Evolutionary conservation across 2,329 filamentous ascomycete species (phyloP).

Genomic region (Daldinia sp.): DNA sequence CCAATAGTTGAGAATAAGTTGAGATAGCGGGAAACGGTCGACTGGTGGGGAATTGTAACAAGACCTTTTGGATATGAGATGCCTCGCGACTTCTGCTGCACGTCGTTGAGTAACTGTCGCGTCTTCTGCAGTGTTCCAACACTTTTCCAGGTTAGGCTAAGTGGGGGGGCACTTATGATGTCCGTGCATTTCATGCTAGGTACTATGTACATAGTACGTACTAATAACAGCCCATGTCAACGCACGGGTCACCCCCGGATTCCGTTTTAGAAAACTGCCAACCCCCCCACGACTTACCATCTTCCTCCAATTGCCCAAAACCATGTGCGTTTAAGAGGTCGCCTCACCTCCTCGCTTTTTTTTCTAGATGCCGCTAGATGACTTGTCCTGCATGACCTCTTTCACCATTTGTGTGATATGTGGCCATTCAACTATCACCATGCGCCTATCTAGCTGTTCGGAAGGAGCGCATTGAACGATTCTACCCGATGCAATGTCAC

Average conservation of each 20-base stretch:
- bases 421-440: conserved; percentile 41
- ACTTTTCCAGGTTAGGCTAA: not conserved
- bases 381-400: conserved; percentile 49
- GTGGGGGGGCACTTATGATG: not conserved
- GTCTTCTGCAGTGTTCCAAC: conserved; percentile 9
- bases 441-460: conserved; percentile 45
- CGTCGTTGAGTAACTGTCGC: conserved; percentile 39
- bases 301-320: conserved; percentile 19
- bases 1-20: conserved; percentile 43
- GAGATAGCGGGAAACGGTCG: conserved; percentile 2
- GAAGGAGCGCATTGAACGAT: conserved; percentile 30
- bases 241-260: conserved; percentile 41
- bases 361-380: conserved; percentile 42
- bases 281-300: conserved; percentile 27
- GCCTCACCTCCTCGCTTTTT: conserved; percentile 43
- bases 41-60: conserved; percentile 23
- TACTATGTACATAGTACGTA: too few relatives aligned
- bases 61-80: conserved; percentile 31
- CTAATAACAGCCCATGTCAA: not conserved
- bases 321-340: conserved; percentile 40
- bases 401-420: conserved; percentile 24
- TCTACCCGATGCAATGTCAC: conserved; percentile 46
- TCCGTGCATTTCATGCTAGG: conserved; percentile 5
- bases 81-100: conserved; percentile 40
- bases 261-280: conserved; percentile 14